Evolutionary conservation across 2,329 filamentous ascomycete genomes (phyloP).

Genomic region (Exophiala sp.): DNA sequence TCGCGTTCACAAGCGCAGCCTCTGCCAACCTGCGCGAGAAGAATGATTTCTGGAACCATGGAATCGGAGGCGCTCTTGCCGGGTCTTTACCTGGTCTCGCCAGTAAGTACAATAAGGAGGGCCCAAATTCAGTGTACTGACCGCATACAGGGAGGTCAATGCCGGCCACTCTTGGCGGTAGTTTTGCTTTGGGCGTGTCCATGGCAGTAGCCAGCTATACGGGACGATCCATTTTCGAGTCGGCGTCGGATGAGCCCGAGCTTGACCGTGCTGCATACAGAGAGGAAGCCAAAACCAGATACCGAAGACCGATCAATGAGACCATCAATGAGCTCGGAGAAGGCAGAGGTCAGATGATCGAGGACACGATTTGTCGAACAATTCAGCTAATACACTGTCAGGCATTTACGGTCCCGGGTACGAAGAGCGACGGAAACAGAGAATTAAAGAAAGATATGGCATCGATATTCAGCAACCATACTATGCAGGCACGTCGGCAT

Average conservation of each 20-base stretch:
- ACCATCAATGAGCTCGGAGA: slow-evolving; percentile 77
- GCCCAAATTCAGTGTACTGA: slow-evolving; percentile 20
- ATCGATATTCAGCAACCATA: slow-evolving; percentile 67
- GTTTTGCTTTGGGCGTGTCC: slow-evolving; percentile 51
- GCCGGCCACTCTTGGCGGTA: slow-evolving; percentile 64
- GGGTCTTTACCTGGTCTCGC: slow-evolving; percentile 67
- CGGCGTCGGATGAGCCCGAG: slow-evolving; percentile 41
- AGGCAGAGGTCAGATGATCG: slow-evolving; percentile 61
- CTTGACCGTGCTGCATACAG: slow-evolving; percentile 68
- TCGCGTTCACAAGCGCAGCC: slow-evolving; percentile 69
- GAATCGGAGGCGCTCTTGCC: slow-evolving; percentile 68
- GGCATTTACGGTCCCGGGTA: slow-evolving; percentile 77
- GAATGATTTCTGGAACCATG: slow-evolving; percentile 70
- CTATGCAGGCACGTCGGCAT: slow-evolving; percentile 23
- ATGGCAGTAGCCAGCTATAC: slow-evolving; percentile 64
- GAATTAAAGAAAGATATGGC: slow-evolving; percentile 80
- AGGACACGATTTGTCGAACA: background rate
- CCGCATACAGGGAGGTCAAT: slow-evolving; percentile 53
- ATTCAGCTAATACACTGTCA: slow-evolving; percentile 36
- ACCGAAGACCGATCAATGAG: slow-evolving; percentile 69
- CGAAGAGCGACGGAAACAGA: slow-evolving; percentile 72
- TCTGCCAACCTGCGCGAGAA: slow-evolving; percentile 79
- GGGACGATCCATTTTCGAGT: slow-evolving; percentile 55
- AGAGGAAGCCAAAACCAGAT: slow-evolving; percentile 65
- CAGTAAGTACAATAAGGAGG: slow-evolving; percentile 47